Evolutionary conservation across 2,329 filamentous ascomycete genomes (phyloP).

Genomic region (Hymenoscyphus fraxineus): DNA sequence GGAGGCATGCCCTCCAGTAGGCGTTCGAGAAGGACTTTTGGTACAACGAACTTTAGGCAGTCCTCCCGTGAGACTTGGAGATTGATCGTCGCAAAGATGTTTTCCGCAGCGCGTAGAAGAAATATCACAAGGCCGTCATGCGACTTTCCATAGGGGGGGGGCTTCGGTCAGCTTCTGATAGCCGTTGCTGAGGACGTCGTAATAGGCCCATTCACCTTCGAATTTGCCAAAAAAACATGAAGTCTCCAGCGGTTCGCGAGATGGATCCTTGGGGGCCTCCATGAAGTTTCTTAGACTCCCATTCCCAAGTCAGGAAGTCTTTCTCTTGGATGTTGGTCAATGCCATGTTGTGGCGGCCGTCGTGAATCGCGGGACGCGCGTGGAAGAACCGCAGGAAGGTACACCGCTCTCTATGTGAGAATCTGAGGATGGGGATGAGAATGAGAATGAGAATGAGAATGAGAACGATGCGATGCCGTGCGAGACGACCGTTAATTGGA

Average conservation of each 20-base stretch:
- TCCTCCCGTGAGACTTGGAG: not conserved
- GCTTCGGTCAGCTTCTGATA: not conserved
- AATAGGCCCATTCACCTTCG: not conserved
- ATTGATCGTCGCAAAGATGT: not conserved
- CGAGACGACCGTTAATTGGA: not conserved
- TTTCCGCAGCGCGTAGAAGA: not conserved
- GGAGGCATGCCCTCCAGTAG: too few relatives aligned
- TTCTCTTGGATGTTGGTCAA: not conserved
- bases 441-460: not conserved
- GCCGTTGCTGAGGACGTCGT: not conserved
- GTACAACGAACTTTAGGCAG: too few relatives aligned
- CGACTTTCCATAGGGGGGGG: not conserved
- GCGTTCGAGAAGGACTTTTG: too few relatives aligned
- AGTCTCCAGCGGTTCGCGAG: not conserved
- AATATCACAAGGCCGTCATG: not conserved
- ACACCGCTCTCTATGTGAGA: too few relatives aligned
- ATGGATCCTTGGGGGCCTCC: not conserved
- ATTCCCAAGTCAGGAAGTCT: not conserved
- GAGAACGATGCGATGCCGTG: not conserved
- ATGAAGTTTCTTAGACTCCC: not conserved
- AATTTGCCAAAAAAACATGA: not conserved
- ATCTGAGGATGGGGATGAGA: not conserved
- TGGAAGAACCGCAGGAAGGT: not conserved
- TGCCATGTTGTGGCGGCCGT: not conserved
- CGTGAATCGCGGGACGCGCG: not conserved